Percentiles rank a stretch among this genome's conserved stretches.
phyloP scores from a whole-genome alignment of 176 grass and related monocot species.

The Dendrocalamus sinicus region DNA sequence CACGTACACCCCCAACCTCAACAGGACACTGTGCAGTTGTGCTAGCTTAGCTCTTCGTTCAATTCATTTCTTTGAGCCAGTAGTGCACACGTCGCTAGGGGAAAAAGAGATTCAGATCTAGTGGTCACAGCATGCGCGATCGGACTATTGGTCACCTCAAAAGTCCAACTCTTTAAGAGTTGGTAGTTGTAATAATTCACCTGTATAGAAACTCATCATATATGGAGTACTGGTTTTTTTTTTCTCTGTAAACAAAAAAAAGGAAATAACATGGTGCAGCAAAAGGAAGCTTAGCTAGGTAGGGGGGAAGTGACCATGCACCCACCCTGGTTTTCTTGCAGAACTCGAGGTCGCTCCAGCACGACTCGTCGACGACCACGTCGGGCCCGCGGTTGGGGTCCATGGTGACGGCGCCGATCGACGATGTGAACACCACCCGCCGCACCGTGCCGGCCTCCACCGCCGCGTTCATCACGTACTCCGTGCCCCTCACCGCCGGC shows the following conservation, averaged over 20 bases:
- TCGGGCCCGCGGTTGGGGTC: constrained; percentile 75
- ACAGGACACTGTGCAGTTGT: too few species aligned
- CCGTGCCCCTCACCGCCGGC: constrained; percentile 84
- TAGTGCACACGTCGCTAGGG: neutral
- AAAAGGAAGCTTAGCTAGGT: neutral
- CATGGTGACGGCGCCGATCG: constrained; percentile 92
- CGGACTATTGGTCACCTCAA: neutral
- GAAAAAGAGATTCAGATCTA: neutral
- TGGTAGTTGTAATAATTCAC: constrained; percentile 22
- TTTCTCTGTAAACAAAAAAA: neutral
- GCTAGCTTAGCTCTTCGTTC: neutral
- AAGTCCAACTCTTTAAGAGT: constrained; percentile 34
- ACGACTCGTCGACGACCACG: constrained; percentile 83
- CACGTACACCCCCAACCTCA: neutral
- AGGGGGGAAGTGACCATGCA: neutral
- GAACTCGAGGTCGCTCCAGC: constrained; percentile 95
- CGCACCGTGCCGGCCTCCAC: constrained; percentile 76
- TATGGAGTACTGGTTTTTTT: neutral
- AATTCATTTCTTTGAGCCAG: neutral
- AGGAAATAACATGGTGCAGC: neutral
- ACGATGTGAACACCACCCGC: constrained; percentile 94
- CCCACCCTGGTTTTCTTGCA: constrained; percentile 90
- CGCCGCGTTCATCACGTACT: constrained; percentile 79
- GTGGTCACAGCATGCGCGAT: constrained; percentile 4
- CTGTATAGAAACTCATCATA: neutral